Conservation (phyloP, 1,284 basidiomycete genomes). For the Grifola frondosa region DNA sequence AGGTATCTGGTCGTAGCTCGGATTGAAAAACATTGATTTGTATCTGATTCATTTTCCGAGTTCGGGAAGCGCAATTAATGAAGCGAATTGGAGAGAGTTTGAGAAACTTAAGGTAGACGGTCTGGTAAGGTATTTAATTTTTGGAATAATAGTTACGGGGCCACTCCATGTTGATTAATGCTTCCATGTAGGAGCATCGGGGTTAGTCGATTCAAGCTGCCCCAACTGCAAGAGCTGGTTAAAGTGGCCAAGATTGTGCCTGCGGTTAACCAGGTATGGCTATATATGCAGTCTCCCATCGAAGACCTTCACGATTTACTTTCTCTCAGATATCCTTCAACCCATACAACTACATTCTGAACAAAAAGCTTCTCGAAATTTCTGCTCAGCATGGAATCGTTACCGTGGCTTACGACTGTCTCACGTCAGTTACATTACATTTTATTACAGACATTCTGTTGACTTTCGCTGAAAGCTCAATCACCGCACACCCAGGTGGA, state of each 20-base stretch:
- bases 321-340: conserved; percentile 56
- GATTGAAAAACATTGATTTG: conserved; percentile 66
- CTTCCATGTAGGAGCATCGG: conserved; percentile 60
- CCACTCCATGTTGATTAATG: no score
- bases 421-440: conserved; percentile 44
- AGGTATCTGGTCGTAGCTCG: conserved; percentile 42
- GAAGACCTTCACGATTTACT: conserved; percentile 15
- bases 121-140: conserved; percentile 47
- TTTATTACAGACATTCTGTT: not conserved
- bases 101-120: conserved; percentile 58
- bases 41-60: conserved; percentile 65
- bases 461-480: conserved; percentile 42
- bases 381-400: conserved; percentile 58
- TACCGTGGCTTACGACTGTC: conserved; percentile 68
- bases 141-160: no score
- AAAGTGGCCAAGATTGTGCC: conserved; percentile 58
- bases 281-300: conserved; percentile 19
- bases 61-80: conserved; percentile 42
- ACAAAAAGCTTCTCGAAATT: conserved; percentile 57
- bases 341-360: conserved; percentile 63
- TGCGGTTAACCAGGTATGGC: conserved; percentile 76
- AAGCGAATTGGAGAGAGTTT: conserved; percentile 60
- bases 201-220: conserved; percentile 65
- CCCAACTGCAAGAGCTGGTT: conserved; percentile 54
- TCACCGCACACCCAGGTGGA: conserved; percentile 62